Base-by-base conservation (phyloP, 495 filamentous ascomycete genomes). In the Penicillium goetzii region DNA sequence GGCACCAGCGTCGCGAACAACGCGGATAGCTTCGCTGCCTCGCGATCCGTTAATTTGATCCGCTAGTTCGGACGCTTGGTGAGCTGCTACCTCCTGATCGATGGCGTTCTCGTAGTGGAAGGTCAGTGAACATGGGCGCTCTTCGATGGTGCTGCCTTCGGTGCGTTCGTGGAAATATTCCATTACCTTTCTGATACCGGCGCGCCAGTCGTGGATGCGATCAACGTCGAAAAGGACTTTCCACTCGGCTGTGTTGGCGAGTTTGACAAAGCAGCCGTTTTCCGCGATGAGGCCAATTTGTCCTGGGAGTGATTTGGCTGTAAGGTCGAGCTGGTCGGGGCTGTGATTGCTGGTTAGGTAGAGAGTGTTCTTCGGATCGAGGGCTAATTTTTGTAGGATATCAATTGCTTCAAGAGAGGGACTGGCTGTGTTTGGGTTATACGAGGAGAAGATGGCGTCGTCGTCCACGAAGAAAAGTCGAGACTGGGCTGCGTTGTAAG, bases 11-110 rank as follows among this genome's bases (percentile, higher is more conserved):
- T 88, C 77, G 26, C 90, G 90, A 34, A 94, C 84, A 11, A 93
- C 90, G 56, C 89, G 89, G 43, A 96, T 90, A 17, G 85, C 82
- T 68, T 92, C 89, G 50, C 83, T 85, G 65, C 90, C 87, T 66
- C 90, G 91, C 7, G 89, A 86, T 70, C 92, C 90, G 70, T 94
- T 96, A 78, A 96, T 92, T 68, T 95, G 91, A 61, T 90, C 90
- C 4, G 90, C 91, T 68, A 90, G 88, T 63, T 97, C 92, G 26
- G 85, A 88, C 14, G 90, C 92, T 68, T 91, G 90, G 9, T 89
- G 84, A 51, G 80, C 74, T 1, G 92, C 91, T 34, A 83, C 77
- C 41, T 88, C 85, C 51, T 79, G 80, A 66, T 96, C 90, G 33
- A 89, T 85, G 0, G 89, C 88, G 58, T 84, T 80, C 69, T 88